A percentile compares a stretch with the other conserved stretches of the same genome.
These are phyloP conservation scores for Xanthoconium purpureum DNA, from an alignment of 768 basidiomycete species.

Conservation along the genomic window DNA sequence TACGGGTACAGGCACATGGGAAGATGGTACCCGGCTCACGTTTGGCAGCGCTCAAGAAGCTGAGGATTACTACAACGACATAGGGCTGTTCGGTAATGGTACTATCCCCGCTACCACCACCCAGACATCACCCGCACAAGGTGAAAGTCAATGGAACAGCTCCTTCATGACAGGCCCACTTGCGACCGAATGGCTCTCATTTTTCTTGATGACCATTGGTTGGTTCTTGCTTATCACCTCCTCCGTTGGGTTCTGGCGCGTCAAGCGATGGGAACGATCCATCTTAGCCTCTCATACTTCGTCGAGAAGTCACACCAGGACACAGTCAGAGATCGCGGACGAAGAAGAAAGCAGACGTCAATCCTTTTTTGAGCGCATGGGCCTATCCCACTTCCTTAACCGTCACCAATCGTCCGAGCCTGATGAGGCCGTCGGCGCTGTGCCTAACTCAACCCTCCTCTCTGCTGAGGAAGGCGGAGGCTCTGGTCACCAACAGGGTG, in stretches of 20 bases:
- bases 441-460: conserved; percentile 7
- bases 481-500: conserved; percentile 29
- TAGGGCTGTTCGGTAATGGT: conserved; percentile 24
- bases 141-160: conserved; percentile 32
- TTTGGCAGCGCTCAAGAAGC: conserved; percentile 46
- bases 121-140: conserved; percentile 8
- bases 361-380: conserved; percentile 31
- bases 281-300: conserved; percentile 54
- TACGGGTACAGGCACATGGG: conserved; percentile 30
- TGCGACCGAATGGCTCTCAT: conserved; percentile 92
- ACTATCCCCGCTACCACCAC: conserved; percentile 18
- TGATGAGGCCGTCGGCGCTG: conserved; percentile 3
- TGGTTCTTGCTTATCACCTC: conserved; percentile 90
- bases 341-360: conserved; percentile 26
- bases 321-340: conserved; percentile 27
- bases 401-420: conserved; percentile 13
- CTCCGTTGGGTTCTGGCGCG: conserved; percentile 85
- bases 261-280: conserved; percentile 83
- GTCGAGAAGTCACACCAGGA: conserved; percentile 32
- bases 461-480: conserved; percentile 27
- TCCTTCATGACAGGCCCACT: conserved; percentile 53
- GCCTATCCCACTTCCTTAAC: conserved; percentile 15
- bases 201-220: conserved; percentile 89
- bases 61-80: conserved; percentile 40
- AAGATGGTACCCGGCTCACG: conserved; percentile 33